phyloP scores from a whole-genome alignment of 352 stramenopile species.

The Halophytophthora batemanensis region DNA sequence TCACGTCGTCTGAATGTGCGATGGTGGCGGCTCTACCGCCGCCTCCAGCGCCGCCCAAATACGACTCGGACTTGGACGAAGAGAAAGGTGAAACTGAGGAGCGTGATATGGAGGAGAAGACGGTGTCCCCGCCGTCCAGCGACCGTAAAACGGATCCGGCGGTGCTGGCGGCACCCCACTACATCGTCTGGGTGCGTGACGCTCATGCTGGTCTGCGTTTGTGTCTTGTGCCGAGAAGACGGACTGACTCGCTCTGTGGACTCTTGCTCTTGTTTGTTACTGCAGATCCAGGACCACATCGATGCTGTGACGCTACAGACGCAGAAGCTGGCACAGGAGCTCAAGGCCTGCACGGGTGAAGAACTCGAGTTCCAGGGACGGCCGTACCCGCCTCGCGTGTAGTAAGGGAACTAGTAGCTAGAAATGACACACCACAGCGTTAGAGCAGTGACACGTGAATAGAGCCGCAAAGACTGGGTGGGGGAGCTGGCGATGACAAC shows the following conservation, averaged over 20 bases:
- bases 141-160: conserved; percentile 8
- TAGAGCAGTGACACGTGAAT: background rate
- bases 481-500: background rate
- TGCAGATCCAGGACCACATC: conserved; percentile 39
- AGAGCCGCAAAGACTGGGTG: background rate
- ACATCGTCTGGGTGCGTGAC: conserved; percentile 45
- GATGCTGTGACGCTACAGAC: conserved; percentile 44
- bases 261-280: conserved; percentile 1
- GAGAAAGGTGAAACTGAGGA: too few relatives aligned
- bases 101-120: too few relatives aligned
- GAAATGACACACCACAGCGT: background rate
- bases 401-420: background rate
- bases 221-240: background rate
- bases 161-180: conserved; percentile 9
- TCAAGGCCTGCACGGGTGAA: conserved; percentile 54
- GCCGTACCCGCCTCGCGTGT: conserved; percentile 32
- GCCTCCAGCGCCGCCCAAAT: conserved; percentile 12
- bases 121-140: conserved; percentile 11
- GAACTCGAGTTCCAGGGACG: conserved; percentile 62
- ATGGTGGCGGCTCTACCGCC: conserved; percentile 27
- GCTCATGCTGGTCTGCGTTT: background rate
- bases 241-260: too few relatives aligned
- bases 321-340: conserved; percentile 29
- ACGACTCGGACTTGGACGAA: background rate
- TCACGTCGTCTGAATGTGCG: conserved; percentile 39